Percentiles rank a stretch among this genome's conserved stretches.
Conservation (phyloP, 768 basidiomycete genomes). For the Hirschioporus abietinus region DNA sequence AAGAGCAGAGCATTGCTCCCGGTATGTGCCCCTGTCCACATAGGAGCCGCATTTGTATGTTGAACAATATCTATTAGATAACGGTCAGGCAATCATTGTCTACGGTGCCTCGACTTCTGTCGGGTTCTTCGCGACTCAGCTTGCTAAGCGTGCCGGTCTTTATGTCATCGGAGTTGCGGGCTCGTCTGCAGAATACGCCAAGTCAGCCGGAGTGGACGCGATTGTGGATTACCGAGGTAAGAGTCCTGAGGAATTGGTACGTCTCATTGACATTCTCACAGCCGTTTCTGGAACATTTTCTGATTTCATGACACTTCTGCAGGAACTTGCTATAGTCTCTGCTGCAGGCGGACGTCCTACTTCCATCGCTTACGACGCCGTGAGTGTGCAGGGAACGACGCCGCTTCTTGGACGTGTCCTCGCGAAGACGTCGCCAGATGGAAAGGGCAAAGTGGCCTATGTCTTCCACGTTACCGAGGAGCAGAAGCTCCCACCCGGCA, state of each 20-base stretch:
- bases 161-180: constrained; percentile 2
- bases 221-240: too few relatives aligned
- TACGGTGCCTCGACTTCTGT: constrained; percentile 2
- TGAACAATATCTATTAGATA: too few relatives aligned
- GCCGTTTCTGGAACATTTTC: too few relatives aligned
- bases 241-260: too few relatives aligned
- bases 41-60: too few relatives aligned
- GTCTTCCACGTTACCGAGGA: not conserved
- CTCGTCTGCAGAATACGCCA: too few relatives aligned
- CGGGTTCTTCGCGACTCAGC: constrained; percentile 4
- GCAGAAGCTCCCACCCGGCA: not conserved
- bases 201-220: too few relatives aligned
- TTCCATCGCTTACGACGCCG: not conserved
- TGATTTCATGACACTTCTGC: not conserved
- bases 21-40: too few relatives aligned
- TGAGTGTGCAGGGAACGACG: not conserved
- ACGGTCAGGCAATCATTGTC: too few relatives aligned
- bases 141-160: constrained; percentile 3
- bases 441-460: not conserved
- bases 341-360: not conserved
- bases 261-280: too few relatives aligned
- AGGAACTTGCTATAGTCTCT: not conserved
- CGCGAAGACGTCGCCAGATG: not conserved
- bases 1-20: too few relatives aligned
- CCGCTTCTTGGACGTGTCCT: not conserved